phyloP scores from a whole-genome alignment of 176 grass and related monocot species.

The Carex kokanica region DNA sequence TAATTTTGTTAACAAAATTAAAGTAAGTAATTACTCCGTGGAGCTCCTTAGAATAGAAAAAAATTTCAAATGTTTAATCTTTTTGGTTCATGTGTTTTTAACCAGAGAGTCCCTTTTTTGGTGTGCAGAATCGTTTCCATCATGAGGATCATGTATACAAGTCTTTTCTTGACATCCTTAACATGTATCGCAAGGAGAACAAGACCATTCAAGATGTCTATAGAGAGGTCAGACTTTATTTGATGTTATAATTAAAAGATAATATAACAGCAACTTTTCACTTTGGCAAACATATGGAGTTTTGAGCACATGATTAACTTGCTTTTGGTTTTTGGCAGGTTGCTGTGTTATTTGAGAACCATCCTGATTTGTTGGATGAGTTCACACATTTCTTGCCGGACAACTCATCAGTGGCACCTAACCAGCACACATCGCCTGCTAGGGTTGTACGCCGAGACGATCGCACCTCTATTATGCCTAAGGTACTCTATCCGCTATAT shows the following conservation, averaged over 20 bases:
- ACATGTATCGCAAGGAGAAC: slow-evolving; percentile 98
- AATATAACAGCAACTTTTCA: not conserved
- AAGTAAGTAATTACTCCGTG: slow-evolving; percentile 41
- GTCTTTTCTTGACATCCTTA: slow-evolving; percentile 94
- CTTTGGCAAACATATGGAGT: not conserved
- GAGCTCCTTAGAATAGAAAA: not conserved
- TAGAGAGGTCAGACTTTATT: slow-evolving; percentile 54
- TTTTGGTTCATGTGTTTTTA: not conserved
- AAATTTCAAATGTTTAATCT: slow-evolving; percentile 4
- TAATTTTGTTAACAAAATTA: slow-evolving; percentile 99
- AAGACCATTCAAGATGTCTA: slow-evolving; percentile 98
- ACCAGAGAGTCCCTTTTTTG: slow-evolving; percentile 17
- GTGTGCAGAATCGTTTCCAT: slow-evolving; percentile 76
- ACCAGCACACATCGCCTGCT: slow-evolving; percentile 43
- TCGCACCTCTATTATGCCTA: slow-evolving; percentile 65
- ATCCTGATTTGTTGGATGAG: slow-evolving; percentile 91
- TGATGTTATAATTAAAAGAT: not conserved
- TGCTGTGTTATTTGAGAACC: slow-evolving; percentile 61
- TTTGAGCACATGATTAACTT: slow-evolving; percentile 3
- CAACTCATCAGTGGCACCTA: slow-evolving; percentile 50
- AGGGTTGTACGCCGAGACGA: slow-evolving; percentile 58
- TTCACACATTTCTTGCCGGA: slow-evolving; percentile 97
- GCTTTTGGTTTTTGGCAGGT: slow-evolving; percentile 46
- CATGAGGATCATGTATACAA: slow-evolving; percentile 95
- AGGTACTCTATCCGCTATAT: slow-evolving; percentile 39